Evolutionary conservation across 1,139 yeast genomes (phyloP), one percentile per base, ranked within the genome.

Genomic region (Taphrina deformans): DNA sequence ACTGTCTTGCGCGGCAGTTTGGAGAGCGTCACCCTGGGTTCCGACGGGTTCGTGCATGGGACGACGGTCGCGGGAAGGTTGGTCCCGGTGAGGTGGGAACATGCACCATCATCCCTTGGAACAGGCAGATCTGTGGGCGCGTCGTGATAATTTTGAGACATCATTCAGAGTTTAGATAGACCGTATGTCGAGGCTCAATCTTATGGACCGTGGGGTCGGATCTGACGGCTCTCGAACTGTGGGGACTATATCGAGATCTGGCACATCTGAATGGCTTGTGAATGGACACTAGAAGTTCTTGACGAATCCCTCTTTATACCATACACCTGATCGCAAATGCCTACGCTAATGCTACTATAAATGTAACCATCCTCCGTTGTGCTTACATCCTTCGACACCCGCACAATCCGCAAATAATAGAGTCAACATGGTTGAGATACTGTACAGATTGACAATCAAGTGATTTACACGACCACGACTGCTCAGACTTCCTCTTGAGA

Each of bases 391-490:
- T 29, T n/a, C 55, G 40, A 33, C 26, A 51, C 1, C 55, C 53
- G 29, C 63, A 59, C 16, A 59, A 26, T 27, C 63, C 56, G 23
- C 63, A 59, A 12, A 35, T 48, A n/a, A 12, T 14, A 6, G 46
- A 18, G 29, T 38, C 46, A n/a, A 38, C 27, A 16, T 51, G 63
- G 27, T 59, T 59, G 51, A 40, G 41, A 18, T 59, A 59, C 27
- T 40, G 23, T 5, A 59, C 48, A n/a, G 35, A 16, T 12, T 40
- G 33, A 31, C 63, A 59, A 24, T 48, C 56, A 10, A 31, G 21
- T 29, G 55, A 50, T 31, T 38, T 18, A 23, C 63, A 59, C 21
- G 12, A 23, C 63, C 63, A 59, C n/a, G 63, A 31, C n/a, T 50
- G 41, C 2, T 12, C 24, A 3, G 35, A 16, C 14, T 14, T 12